phyloP scores from a whole-genome alignment of 2,329 filamentous ascomycete species.

The Phaeosphaeria sp. region DNA sequence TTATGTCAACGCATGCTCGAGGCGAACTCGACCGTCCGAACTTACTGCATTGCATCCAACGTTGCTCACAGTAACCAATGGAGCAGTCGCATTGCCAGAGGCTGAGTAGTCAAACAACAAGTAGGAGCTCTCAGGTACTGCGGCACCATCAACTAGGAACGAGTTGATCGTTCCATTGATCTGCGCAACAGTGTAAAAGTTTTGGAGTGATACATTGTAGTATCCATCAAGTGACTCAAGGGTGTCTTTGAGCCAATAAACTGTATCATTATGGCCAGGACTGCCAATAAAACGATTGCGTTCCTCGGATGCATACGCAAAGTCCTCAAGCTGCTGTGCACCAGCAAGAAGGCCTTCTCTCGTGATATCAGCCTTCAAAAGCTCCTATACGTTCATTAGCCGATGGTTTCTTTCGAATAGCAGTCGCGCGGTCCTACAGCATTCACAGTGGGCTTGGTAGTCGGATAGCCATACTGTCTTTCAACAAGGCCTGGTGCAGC shows the following conservation, averaged over 20 bases:
- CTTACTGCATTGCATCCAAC: conserved; percentile 40
- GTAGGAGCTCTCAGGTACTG: conserved; percentile 8
- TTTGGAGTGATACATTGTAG: conserved; percentile 46
- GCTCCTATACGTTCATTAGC: conserved; percentile 25
- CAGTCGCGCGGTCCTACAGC: conserved; percentile 18
- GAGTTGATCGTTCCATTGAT: conserved; percentile 26
- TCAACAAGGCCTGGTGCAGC: conserved; percentile 13
- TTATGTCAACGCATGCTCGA: conserved; percentile 2
- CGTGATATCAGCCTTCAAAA: conserved; percentile 37
- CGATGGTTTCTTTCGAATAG: not conserved
- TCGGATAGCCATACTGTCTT: conserved; percentile 14
- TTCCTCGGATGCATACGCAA: conserved; percentile 46
- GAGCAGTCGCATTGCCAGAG: conserved; percentile 33
- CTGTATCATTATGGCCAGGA: conserved; percentile 48
- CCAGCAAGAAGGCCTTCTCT: conserved; percentile 35
- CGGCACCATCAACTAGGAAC: conserved; percentile 25
- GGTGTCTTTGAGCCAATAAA: conserved; percentile 44
- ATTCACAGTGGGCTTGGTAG: conserved; percentile 27
- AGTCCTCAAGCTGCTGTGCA: conserved; percentile 42
- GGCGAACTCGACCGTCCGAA: not conserved
- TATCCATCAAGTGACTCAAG: conserved; percentile 41
- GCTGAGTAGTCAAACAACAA: conserved; percentile 34
- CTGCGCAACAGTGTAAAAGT: conserved; percentile 30
- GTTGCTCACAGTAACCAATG: conserved; percentile 36
- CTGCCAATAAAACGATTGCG: conserved; percentile 49